Conservation (phyloP, 805 yeast genomes). For the Ogataea minuta region DNA sequence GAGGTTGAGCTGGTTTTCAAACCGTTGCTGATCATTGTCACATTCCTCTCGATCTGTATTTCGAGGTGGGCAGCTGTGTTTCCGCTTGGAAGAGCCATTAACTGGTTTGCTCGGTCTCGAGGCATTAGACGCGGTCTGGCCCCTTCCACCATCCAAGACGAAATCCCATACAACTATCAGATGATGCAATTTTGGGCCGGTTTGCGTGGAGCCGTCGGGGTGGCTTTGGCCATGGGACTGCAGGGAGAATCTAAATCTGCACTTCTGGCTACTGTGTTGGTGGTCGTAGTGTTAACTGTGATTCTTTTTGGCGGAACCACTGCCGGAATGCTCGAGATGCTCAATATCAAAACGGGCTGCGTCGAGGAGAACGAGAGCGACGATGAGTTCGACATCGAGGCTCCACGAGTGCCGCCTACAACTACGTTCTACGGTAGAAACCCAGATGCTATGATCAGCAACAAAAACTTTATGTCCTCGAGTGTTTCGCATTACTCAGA, state of each 20-base stretch:
- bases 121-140: slow-evolving; percentile 46
- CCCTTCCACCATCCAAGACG: slow-evolving; percentile 57
- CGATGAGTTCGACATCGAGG: slow-evolving; percentile 94
- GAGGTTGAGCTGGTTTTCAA: slow-evolving; percentile 94
- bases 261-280: slow-evolving; percentile 88
- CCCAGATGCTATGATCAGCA: slow-evolving; percentile 16
- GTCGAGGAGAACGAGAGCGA: slow-evolving; percentile 80
- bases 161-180: slow-evolving; percentile 92
- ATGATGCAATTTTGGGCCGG: slow-evolving; percentile 99
- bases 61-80: slow-evolving; percentile 98
- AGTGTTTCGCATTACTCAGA: slow-evolving; percentile 26
- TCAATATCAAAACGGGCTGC: slow-evolving; percentile 90
- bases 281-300: slow-evolving; percentile 94
- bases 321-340: slow-evolving; percentile 94
- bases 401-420: slow-evolving; percentile 39
- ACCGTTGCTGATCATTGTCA: slow-evolving; percentile 86
- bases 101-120: slow-evolving; percentile 69
- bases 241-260: slow-evolving; percentile 92
- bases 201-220: slow-evolving; percentile 98
- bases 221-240: slow-evolving; percentile 95
- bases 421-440: slow-evolving; percentile 11
- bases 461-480: slow-evolving; percentile 20
- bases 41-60: slow-evolving; percentile 85
- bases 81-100: slow-evolving; percentile 83
- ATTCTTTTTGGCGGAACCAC: slow-evolving; percentile 98